Conservation (phyloP, 441 rosid species). For the Corymbia calophylla region DNA sequence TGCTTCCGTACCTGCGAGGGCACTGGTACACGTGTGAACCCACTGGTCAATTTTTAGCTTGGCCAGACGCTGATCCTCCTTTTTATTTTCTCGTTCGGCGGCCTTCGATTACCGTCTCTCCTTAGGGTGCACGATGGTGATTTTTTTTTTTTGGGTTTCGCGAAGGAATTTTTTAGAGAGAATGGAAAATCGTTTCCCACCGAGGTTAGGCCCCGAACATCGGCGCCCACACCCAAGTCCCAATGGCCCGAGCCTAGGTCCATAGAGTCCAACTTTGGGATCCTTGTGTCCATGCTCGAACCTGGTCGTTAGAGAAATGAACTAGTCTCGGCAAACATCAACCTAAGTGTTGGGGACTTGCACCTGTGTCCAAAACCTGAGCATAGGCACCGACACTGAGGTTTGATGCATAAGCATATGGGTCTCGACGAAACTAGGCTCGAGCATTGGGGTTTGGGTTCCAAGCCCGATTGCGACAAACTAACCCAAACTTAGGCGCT, state of each 20-base stretch:
- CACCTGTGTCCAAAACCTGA: too few relatives aligned
- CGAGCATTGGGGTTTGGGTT: too few relatives aligned
- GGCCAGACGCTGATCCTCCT: background rate
- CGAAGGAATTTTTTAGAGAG: background rate
- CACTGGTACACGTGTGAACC: background rate
- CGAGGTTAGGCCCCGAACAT: background rate
- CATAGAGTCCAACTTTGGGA: rapidly evolving
- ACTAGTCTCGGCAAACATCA: too few relatives aligned
- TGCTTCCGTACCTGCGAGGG: background rate
- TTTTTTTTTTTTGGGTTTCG: background rate
- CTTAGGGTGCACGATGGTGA: background rate
- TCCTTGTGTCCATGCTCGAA: background rate
- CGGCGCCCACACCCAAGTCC: too few relatives aligned
- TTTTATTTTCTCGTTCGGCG: background rate
- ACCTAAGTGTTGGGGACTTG: too few relatives aligned
- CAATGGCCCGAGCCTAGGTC: background rate
- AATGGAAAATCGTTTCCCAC: background rate
- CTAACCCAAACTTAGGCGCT: too few relatives aligned
- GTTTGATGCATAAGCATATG: too few relatives aligned
- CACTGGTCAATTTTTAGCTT: background rate
- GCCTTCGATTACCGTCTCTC: background rate
- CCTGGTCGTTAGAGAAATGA: too few relatives aligned
- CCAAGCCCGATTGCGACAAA: too few relatives aligned
- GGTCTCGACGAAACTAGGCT: too few relatives aligned
- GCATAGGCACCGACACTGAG: too few relatives aligned